Base-by-base conservation (phyloP, 129 eudicot genomes). In the Gnaphalium uliginosum region DNA sequence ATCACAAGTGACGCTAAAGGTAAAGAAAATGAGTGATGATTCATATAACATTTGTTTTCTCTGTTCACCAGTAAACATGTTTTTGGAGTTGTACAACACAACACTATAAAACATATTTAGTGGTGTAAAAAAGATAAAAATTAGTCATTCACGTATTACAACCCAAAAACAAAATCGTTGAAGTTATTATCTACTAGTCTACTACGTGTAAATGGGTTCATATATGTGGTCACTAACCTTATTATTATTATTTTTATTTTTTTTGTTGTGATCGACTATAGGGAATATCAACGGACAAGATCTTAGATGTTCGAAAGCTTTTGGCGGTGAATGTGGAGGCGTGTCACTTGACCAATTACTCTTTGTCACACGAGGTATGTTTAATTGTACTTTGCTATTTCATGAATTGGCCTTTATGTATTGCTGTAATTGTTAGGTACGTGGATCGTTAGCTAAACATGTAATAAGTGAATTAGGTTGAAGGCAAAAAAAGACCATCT, bases 251-350 rank as follows among this genome's bases (percentile, higher is more conserved):
- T 21, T 46, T 30, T 32, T 70, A 1, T 2, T 58, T n/a, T n/a
- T n/a, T n/a, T n/a, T n/a, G n/a, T n/a, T 78, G 14, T 53, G 68
- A 37, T 25, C 63, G 46, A 69, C 5, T 46, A 57, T 58, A 93
- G 98, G 98, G 98, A 76, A 93, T 93, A 75, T 93, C 98, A 8
- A 93, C 98, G 71, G 98, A 93, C 83, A 90, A 71, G 85, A 93
- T 93, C 37, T 79, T 93, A 66, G 98, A 93, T 56, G 92, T 93
- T 71, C 88, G 88, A 73, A 93, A 90, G 80, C 88, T 93, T 6
- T 78, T 93, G 68, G 96, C 89, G 0, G 96, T 86, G 23, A 84
- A 90, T 50, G 98, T 93, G 48, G 96, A 90, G 69, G 88, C 96
- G 11, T 93, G 98, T 73, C 90, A 93, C 56, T 37, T 93, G 86